These are phyloP conservation scores for Torulaspora microellipsoides DNA, from an alignment of 805 yeast species.

Conservation along the genomic window DNA sequence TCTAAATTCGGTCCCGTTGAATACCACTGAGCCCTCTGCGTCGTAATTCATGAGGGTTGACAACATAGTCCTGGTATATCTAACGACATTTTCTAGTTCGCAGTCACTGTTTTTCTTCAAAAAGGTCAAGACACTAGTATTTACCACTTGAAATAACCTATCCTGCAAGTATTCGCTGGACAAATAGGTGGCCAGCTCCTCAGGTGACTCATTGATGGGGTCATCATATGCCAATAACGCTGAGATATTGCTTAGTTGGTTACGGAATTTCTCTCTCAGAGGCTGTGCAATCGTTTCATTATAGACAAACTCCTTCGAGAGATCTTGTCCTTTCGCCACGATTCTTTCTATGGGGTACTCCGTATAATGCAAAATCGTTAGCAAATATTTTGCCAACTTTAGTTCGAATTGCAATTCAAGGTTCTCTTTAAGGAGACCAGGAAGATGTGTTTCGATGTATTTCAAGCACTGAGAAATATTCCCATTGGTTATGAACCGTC, in stretches of 20 bases:
- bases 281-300: slow-evolving; percentile 14
- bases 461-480: slow-evolving; percentile 43
- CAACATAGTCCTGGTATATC: slow-evolving; percentile 39
- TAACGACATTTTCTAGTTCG: slow-evolving; percentile 41
- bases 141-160: slow-evolving; percentile 29
- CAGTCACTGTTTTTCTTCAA: slow-evolving; percentile 43
- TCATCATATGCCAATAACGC: slow-evolving; percentile 50
- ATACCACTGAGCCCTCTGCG: slow-evolving; percentile 31
- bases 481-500: slow-evolving; percentile 40
- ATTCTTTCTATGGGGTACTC: slow-evolving; percentile 16
- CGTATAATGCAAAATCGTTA: slow-evolving; percentile 15
- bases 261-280: slow-evolving; percentile 33
- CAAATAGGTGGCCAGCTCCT: slow-evolving; percentile 24
- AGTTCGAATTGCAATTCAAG: slow-evolving; percentile 29
- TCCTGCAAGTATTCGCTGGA: slow-evolving; percentile 30
- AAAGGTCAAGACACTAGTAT: slow-evolving; percentile 39
- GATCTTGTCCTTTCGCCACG: slow-evolving; percentile 24
- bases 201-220: slow-evolving; percentile 40
- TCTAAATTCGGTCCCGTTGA: slow-evolving; percentile 18
- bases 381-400: slow-evolving; percentile 25
- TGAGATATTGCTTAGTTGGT: slow-evolving; percentile 43
- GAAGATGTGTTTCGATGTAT: slow-evolving; percentile 32
- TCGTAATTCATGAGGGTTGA: slow-evolving; percentile 32
- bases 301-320: slow-evolving; percentile 24
- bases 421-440: slow-evolving; percentile 22